Conservation (phyloP, 495 filamentous ascomycete genomes). For the Aspergillus baeticus region DNA sequence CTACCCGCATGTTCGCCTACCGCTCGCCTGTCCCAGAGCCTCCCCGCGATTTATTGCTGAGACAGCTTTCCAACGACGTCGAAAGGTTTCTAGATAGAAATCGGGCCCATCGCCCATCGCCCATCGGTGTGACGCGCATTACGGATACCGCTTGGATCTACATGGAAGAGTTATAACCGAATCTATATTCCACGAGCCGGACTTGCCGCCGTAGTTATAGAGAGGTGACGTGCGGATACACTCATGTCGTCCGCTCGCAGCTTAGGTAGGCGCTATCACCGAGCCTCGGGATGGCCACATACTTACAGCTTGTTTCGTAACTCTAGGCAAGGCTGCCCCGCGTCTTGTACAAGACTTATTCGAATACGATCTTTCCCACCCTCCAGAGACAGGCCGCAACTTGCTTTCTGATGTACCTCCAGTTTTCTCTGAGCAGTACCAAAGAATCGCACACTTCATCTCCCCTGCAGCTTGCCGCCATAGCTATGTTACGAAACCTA, state of each 20-base stretch:
- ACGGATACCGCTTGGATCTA: neutral
- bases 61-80: constrained; percentile 8
- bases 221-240: constrained; percentile 18
- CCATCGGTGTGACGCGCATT: neutral
- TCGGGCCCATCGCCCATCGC: too few species aligned
- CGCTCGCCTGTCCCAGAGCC: constrained; percentile 2
- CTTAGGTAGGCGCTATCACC: constrained; percentile 29
- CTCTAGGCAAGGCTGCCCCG: constrained; percentile 61
- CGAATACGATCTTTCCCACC: constrained; percentile 54
- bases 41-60: constrained; percentile 12
- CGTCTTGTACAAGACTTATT: constrained; percentile 58
- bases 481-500: constrained; percentile 50
- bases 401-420: constrained; percentile 53
- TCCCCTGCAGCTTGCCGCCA: constrained; percentile 54
- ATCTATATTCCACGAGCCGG: constrained; percentile 5
- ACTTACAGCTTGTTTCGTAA: neutral
- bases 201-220: constrained; percentile 16
- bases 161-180: constrained; percentile 9
- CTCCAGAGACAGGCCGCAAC: constrained; percentile 47
- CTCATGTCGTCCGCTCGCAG: constrained; percentile 36
- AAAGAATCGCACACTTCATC: constrained; percentile 31
- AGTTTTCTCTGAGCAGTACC: constrained; percentile 32
- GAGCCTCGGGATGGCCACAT: neutral
- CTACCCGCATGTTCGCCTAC: constrained; percentile 11
- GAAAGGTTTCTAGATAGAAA: constrained; percentile 4